phyloP scores from a whole-genome alignment of 2,329 filamentous ascomycete species.

The Colletotrichum gloeosporioides region DNA sequence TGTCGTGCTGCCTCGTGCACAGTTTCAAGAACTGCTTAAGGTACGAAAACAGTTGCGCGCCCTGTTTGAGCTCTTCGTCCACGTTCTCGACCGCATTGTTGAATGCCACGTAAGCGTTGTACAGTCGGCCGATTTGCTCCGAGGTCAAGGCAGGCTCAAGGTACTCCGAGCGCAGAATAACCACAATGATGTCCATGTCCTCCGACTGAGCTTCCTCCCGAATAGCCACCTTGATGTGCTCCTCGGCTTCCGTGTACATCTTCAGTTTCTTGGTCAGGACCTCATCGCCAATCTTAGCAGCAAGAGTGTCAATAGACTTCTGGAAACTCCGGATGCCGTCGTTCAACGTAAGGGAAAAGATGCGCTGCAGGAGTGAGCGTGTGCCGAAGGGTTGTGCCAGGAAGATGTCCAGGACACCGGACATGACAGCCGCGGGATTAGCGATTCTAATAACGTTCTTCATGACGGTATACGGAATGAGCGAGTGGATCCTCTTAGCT shows the following conservation, averaged over 20 bases:
- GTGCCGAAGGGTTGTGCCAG: conserved; percentile 93
- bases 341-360: conserved; percentile 89
- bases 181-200: conserved; percentile 83
- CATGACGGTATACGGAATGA: conserved; percentile 89
- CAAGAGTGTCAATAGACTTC: conserved; percentile 81
- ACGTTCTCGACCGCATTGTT: conserved; percentile 92
- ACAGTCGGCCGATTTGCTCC: conserved; percentile 82
- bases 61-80: conserved; percentile 86
- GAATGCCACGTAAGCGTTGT: conserved; percentile 96
- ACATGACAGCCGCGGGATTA: conserved; percentile 97
- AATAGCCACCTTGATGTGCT: conserved; percentile 76
- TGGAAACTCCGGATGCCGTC: conserved; percentile 91
- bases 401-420: conserved; percentile 92
- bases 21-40: conserved; percentile 95
- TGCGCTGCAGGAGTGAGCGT: conserved; percentile 88
- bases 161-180: conserved; percentile 79
- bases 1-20: conserved; percentile 88
- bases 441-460: conserved; percentile 98
- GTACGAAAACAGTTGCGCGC: conserved; percentile 90
- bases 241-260: conserved; percentile 76
- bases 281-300: conserved; percentile 79
- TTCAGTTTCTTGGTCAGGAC: conserved; percentile 83
- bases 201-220: conserved; percentile 76
- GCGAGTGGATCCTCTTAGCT: conserved; percentile 89
- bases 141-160: conserved; percentile 73